Percentiles rank a stretch among this genome's conserved stretches.
Conservation (phyloP, 306 rosid genomes). For the Vicia sativa region DNA sequence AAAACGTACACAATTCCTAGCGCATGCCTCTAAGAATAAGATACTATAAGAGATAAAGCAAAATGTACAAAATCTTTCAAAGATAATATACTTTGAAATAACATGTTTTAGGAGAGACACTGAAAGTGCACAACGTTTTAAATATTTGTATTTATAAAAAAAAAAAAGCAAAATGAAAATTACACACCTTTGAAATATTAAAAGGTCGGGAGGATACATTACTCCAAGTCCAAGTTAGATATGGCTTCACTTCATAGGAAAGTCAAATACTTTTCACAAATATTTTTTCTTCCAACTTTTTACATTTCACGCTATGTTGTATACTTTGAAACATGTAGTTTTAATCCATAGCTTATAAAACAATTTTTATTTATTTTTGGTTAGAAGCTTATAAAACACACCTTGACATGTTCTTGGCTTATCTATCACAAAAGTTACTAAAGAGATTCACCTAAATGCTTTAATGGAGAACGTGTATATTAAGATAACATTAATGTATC, state of each 20-base stretch:
- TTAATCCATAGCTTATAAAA: slow-evolving; percentile 3
- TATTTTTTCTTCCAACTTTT: slow-evolving; percentile 2
- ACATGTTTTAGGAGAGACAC: no score
- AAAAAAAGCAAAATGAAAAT: no score
- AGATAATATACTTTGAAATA: no score
- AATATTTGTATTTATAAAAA: no score
- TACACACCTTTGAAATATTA: neutral
- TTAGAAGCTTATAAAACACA: neutral
- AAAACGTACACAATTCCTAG: no score
- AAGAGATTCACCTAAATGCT: slow-evolving; percentile 1
- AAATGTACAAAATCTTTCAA: no score
- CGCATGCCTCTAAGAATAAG: no score
- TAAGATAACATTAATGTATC: neutral
- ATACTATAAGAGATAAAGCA: no score
- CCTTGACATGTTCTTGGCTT: neutral
- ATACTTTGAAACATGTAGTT: slow-evolving; percentile 8
- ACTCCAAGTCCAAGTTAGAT: neutral
- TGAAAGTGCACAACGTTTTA: no score
- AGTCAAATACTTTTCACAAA: slow-evolving; percentile 21
- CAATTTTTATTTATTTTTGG: neutral
- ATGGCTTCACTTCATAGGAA: slow-evolving; percentile 40
- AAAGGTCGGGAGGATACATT: neutral
- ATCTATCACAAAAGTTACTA: slow-evolving; percentile 1
- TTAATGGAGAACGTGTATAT: neutral
- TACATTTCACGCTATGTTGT: slow-evolving; percentile 35